Percentiles rank a stretch among this genome's conserved stretches.
Evolutionary conservation across 129 eudicot genomes (phyloP).

Genomic region (Deinandra increscens): DNA sequence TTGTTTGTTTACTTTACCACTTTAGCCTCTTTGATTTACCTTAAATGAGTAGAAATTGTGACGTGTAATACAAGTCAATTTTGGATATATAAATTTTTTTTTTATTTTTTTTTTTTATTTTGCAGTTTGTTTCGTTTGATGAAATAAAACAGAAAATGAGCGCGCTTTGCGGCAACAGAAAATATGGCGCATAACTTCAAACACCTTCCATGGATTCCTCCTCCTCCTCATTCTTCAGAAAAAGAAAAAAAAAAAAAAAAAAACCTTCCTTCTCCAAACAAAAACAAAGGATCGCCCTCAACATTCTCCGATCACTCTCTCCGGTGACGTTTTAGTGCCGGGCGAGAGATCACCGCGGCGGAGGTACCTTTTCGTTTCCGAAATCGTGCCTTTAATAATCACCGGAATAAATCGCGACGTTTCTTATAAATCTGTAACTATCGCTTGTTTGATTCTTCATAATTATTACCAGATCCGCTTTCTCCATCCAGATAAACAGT

Average conservation of each 20-base stretch:
- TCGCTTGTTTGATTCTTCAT: slow-evolving; percentile 9
- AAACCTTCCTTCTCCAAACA: too few species aligned
- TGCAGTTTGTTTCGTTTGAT: not conserved
- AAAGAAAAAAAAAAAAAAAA: too few species aligned
- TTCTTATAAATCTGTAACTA: not conserved
- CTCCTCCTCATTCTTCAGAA: slow-evolving; percentile 25
- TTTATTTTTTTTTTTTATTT: too few species aligned
- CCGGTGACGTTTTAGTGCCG: slow-evolving; percentile 43
- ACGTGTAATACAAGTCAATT: not conserved
- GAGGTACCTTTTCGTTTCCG: slow-evolving; percentile 16
- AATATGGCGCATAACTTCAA: slow-evolving; percentile 17
- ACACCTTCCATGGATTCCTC: slow-evolving; percentile 21
- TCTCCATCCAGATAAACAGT: not conserved
- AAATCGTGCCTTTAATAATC: not conserved
- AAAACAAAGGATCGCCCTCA: slow-evolving; percentile 20
- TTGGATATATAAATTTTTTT: too few species aligned
- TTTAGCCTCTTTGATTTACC: too few species aligned
- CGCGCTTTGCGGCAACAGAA: slow-evolving; percentile 30
- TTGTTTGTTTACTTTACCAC: not conserved
- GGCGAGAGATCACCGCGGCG: slow-evolving; percentile 31
- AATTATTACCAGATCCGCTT: not conserved
- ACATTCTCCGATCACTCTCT: slow-evolving; percentile 36
- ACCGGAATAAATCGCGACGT: not conserved
- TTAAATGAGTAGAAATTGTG: not conserved
- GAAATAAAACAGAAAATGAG: slow-evolving; percentile 17